These are phyloP conservation scores for Geotrichum macrosporum DNA, from an alignment of 1,139 yeast genomes.

Conservation along the genomic window DNA sequence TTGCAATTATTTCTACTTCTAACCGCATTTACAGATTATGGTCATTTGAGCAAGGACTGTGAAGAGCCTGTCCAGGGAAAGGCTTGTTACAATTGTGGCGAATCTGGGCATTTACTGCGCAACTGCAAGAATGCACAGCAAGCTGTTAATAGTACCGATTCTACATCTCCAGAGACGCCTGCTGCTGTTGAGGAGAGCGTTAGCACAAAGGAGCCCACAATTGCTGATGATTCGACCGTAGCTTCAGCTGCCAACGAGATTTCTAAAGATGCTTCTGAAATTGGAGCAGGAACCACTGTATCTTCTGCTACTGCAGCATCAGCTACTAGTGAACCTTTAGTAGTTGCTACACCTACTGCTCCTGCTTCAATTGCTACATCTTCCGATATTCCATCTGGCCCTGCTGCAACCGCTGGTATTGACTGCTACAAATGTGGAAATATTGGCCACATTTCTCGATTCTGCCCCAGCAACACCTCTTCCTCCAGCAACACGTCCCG, in stretches of 20 bases:
- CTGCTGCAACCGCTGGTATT: constrained; percentile 24
- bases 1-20: no score
- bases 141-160: constrained; percentile 28
- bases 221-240: no score
- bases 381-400: constrained; percentile 17
- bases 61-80: constrained; percentile 40
- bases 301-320: neutral
- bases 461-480: constrained; percentile 48
- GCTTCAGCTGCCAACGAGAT: neutral
- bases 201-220: no score
- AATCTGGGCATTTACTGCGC: constrained; percentile 76
- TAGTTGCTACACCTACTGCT: constrained; percentile 3
- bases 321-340: neutral
- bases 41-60: constrained; percentile 83
- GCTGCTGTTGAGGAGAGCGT: no score
- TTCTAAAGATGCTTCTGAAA: neutral
- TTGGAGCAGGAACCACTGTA: neutral
- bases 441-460: constrained; percentile 87
- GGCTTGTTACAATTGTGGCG: constrained; percentile 79
- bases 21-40: constrained; percentile 39
- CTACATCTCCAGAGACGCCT: no score
- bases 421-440: constrained; percentile 95
- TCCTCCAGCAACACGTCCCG: neutral
- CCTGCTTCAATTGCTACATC: constrained; percentile 6
- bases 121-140: constrained; percentile 38